Conservation (phyloP, 2,329 filamentous ascomycete species). For the Penicillium occitanis region DNA sequence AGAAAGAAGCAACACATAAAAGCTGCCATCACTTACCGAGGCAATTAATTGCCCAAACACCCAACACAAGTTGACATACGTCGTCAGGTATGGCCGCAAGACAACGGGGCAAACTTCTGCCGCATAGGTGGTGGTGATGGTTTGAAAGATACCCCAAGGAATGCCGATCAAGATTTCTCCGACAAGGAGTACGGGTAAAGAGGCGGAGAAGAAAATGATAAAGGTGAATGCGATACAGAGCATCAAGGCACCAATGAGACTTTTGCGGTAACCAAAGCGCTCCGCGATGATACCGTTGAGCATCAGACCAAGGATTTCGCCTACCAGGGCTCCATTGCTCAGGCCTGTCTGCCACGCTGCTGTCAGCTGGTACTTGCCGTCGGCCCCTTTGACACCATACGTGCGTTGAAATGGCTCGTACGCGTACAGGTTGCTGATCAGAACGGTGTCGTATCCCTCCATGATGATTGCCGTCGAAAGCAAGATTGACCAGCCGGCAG, state of each 20-base stretch:
- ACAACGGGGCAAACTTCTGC: constrained; percentile 40
- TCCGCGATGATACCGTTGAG: constrained; percentile 38
- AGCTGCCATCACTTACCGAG: constrained; percentile 32
- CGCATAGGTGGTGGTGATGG: constrained; percentile 39
- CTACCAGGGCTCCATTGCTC: constrained; percentile 9
- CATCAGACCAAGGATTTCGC: background rate
- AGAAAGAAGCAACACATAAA: background rate
- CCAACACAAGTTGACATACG: constrained; percentile 45
- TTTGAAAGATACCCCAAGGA: constrained; percentile 39
- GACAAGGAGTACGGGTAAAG: constrained; percentile 36
- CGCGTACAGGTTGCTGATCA: constrained; percentile 30
- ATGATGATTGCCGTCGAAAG: constrained; percentile 19
- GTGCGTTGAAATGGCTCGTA: background rate
- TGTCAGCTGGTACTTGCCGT: constrained; percentile 30
- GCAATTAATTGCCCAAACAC: constrained; percentile 42
- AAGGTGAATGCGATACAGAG: constrained; percentile 37
- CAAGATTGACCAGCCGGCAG: no score
- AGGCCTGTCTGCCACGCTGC: constrained; percentile 36
- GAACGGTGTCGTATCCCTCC: constrained; percentile 28
- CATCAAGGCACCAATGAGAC: constrained; percentile 29
- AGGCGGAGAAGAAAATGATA: constrained; percentile 28
- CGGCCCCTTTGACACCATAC: background rate
- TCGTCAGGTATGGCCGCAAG: constrained; percentile 36
- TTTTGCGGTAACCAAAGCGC: constrained; percentile 52
- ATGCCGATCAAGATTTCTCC: constrained; percentile 43